phyloP scores from a whole-genome alignment of 768 basidiomycete genomes.

The Termitomyces titanicus region DNA sequence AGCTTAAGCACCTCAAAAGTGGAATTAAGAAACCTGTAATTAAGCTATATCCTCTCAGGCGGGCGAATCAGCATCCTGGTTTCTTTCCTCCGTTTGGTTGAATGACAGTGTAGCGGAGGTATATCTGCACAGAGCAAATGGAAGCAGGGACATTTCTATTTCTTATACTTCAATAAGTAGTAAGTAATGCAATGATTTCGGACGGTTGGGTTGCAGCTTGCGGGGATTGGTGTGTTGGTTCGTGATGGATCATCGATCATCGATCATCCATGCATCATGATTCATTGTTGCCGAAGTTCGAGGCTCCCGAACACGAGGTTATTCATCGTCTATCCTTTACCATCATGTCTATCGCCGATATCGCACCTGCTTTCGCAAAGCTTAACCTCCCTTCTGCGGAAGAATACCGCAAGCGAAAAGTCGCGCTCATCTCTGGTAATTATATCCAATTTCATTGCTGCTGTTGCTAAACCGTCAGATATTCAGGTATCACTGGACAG shows the following conservation, averaged over 20 bases:
- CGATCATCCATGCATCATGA: too few species aligned
- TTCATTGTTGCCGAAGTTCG: neutral
- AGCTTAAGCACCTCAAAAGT: neutral
- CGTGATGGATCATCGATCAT: too few species aligned
- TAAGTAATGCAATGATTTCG: too few species aligned
- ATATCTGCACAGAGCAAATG: too few species aligned
- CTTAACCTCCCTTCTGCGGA: conserved; percentile 66
- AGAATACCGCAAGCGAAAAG: conserved; percentile 87
- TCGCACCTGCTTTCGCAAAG: conserved; percentile 43
- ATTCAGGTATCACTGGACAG: conserved; percentile 88
- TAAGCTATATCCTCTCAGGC: too few species aligned
- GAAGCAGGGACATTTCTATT: too few species aligned
- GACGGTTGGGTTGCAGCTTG: too few species aligned
- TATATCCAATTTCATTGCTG: neutral
- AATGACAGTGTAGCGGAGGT: too few species aligned
- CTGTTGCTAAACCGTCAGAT: conserved; percentile 7
- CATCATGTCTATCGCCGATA: conserved; percentile 42
- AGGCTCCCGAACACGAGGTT: neutral
- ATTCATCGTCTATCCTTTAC: neutral
- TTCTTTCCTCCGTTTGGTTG: too few species aligned
- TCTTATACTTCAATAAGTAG: too few species aligned
- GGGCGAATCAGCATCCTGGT: too few species aligned
- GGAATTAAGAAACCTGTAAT: neutral
- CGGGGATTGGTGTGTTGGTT: too few species aligned
- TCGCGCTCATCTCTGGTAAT: conserved; percentile 88